phyloP scores from a whole-genome alignment of 2,329 filamentous ascomycete species.

The Fusarium nematophilum region DNA sequence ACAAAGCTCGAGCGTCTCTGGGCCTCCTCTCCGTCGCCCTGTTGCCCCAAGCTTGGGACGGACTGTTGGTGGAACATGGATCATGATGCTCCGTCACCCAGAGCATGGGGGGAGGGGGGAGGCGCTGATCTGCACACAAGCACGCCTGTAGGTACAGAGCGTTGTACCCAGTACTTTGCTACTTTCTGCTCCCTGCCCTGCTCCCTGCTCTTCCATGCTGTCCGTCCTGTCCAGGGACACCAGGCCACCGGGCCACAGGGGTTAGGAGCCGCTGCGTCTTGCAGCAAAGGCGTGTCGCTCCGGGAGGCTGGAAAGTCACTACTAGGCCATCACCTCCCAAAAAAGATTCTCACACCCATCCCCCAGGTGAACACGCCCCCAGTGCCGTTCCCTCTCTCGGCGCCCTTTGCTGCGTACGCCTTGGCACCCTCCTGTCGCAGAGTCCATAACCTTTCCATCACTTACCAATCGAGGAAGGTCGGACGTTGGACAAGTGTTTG shows the following conservation, averaged over 20 bases:
- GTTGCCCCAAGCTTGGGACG: conserved; percentile 12
- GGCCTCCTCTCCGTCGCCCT: conserved; percentile 27
- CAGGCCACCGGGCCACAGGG: conserved; percentile 38
- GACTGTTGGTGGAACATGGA: conserved; percentile 18
- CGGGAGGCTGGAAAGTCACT: conserved; percentile 34
- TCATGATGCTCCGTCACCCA: conserved; percentile 21
- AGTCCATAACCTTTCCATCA: too few species aligned
- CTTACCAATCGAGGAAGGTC: conserved; percentile 24
- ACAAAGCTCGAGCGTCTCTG: conserved; percentile 29
- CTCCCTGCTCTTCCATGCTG: conserved; percentile 16
- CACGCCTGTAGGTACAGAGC: too few species aligned
- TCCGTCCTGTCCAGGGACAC: conserved; percentile 22
- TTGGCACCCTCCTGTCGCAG: conserved; percentile 16
- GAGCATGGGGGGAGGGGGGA: conserved; percentile 7
- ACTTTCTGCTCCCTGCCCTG: too few species aligned
- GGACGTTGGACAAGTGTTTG: conserved; percentile 18
- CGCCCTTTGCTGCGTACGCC: conserved; percentile 10
- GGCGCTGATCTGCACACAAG: conserved; percentile 28
- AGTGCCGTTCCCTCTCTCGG: conserved; percentile 24
- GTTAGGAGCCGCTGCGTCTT: conserved; percentile 31
- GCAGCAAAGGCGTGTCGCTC: conserved; percentile 33
- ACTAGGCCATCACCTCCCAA: conserved; percentile 11
- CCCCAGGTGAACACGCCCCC: conserved; percentile 11
- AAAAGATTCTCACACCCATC: conserved; percentile 23
- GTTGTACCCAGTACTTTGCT: too few species aligned